These are phyloP conservation scores for Neurospora sp. DNA, from an alignment of 495 filamentous ascomycete species.

Conservation along the genomic window DNA sequence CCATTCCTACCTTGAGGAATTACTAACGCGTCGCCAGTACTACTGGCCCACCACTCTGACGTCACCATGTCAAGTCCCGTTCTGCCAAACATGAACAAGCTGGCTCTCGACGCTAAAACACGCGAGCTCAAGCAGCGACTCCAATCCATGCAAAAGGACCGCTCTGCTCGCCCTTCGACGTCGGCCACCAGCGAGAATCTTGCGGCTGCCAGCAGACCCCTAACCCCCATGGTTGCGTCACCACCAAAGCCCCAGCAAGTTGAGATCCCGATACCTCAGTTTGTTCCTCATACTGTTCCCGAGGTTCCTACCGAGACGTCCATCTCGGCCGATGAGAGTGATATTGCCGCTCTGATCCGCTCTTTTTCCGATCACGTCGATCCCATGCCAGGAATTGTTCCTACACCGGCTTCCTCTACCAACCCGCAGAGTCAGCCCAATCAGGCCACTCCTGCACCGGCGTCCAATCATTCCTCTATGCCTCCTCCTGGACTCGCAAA, in stretches of 20 bases:
- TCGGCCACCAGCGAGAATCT: background rate
- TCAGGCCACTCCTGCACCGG: background rate
- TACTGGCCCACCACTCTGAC: background rate
- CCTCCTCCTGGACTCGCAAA: background rate
- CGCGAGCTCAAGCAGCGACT: background rate
- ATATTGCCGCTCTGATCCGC: conserved; percentile 16
- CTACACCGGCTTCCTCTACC: background rate
- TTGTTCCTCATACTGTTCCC: conserved; percentile 1
- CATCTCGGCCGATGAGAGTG: conserved; percentile 12
- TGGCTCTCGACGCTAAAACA: background rate
- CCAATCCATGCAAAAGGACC: background rate
- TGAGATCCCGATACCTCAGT: background rate
- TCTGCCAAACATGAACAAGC: background rate
- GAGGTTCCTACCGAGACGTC: conserved; percentile 2
- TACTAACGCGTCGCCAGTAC: background rate
- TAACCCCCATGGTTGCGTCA: background rate
- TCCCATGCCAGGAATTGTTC: background rate
- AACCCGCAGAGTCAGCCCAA: background rate
- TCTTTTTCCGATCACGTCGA: conserved; percentile 5
- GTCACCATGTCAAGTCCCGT: background rate
- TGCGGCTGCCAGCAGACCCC: background rate
- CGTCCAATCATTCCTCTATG: background rate
- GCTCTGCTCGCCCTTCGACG: background rate
- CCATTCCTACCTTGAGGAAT: background rate
- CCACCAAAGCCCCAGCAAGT: background rate